A percentile compares a stretch with the other conserved stretches of the same genome.
Evolutionary conservation across 106 monocot genomes (phyloP).

Genomic region (Platanthera zijinensis): DNA sequence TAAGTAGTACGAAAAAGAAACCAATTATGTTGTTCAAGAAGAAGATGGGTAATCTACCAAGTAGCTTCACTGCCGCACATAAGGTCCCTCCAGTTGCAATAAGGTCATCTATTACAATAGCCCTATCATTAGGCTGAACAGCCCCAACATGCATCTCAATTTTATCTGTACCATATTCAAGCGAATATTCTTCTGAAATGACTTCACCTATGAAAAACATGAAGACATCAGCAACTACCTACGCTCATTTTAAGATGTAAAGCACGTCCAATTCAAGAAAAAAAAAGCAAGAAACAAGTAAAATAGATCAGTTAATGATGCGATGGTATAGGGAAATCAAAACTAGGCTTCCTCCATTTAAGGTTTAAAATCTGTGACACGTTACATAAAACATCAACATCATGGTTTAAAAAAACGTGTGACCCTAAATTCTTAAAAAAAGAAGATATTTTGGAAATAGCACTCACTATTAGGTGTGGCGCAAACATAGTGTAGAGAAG

Average conservation of each 20-base stretch:
- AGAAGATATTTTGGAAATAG: not conserved
- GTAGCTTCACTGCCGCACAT: constrained; percentile 22
- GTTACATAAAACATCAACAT: not conserved
- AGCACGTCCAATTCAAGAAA: not conserved
- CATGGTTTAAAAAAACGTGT: not conserved
- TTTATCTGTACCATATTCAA: constrained; percentile 27
- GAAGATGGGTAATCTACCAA: constrained; percentile 8
- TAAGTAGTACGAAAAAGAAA: not conserved
- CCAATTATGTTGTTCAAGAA: not conserved
- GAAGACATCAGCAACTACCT: not conserved
- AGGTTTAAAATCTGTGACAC: not conserved
- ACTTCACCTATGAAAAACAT: constrained; percentile 18
- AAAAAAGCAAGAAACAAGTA: not conserved
- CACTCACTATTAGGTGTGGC: not conserved
- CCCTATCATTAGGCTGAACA: constrained; percentile 20
- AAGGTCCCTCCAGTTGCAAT: constrained; percentile 35
- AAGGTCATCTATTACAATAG: constrained; percentile 25
- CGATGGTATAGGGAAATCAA: not conserved
- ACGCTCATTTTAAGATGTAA: not conserved
- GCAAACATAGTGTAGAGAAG: not conserved
- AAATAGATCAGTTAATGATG: not conserved
- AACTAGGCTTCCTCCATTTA: not conserved
- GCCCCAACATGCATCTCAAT: constrained; percentile 36
- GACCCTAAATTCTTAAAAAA: not conserved
- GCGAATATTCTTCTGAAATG: constrained; percentile 27